These are phyloP conservation scores for Russula olivacea DNA, from an alignment of 768 basidiomycete species.

Conservation along the genomic window DNA sequence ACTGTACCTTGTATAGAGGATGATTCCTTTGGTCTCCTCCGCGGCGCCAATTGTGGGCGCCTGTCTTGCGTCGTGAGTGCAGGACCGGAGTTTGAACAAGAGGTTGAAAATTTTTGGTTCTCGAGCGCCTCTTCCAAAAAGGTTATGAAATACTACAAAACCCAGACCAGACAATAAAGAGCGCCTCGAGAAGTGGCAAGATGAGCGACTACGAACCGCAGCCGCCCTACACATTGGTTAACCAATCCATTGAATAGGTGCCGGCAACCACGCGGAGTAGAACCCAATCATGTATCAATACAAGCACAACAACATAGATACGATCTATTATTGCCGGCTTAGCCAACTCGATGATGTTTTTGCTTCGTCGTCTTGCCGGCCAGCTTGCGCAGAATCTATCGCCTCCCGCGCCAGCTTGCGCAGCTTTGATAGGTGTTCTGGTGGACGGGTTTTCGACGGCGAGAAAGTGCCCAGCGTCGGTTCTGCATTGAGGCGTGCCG, in stretches of 20 bases:
- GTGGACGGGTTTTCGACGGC: constrained; percentile 11
- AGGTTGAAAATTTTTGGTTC: no score
- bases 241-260: neutral
- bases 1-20: neutral
- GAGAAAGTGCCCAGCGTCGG: constrained; percentile 9
- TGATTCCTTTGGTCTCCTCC: neutral
- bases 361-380: constrained; percentile 5
- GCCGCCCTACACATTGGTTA: neutral
- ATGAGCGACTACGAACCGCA: neutral
- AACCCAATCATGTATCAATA: neutral
- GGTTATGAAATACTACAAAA: neutral
- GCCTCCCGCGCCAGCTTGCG: constrained; percentile 17
- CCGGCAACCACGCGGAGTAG: neutral
- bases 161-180: neutral
- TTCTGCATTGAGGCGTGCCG: constrained; percentile 14
- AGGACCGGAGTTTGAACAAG: neutral
- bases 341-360: constrained; percentile 7
- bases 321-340: constrained; percentile 3
- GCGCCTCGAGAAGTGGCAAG: neutral
- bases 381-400: constrained; percentile 3
- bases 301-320: neutral
- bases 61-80: neutral
- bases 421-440: constrained; percentile 8
- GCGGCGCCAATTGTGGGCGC: neutral
- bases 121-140: neutral